phyloP scores from a whole-genome alignment of 257 asterid genomes.

The Solanum dulcamara region DNA sequence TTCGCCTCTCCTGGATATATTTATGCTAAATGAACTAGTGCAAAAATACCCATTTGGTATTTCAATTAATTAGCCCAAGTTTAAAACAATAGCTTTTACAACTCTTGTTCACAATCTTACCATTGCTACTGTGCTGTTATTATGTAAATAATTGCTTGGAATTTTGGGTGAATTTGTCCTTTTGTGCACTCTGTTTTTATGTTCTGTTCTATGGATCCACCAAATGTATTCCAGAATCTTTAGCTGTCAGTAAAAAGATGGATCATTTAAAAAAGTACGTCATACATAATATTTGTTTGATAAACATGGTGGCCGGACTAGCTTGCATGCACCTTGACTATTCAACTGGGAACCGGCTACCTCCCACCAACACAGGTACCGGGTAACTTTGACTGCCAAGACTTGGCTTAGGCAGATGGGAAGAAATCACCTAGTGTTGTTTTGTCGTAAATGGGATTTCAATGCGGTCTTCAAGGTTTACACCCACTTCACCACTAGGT shows the following conservation, averaged over 20 bases:
- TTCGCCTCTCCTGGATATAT: not conserved
- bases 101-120: not conserved
- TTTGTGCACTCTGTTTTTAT: not conserved
- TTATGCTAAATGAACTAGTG: not conserved
- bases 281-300: not conserved
- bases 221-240: not conserved
- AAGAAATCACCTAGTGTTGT: not conserved
- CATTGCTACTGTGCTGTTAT: not conserved
- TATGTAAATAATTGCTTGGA: not conserved
- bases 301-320: not conserved
- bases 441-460: not conserved
- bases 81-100: not conserved
- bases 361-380: not conserved
- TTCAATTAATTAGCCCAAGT: not conserved
- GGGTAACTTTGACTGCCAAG: not conserved
- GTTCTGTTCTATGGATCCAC: not conserved
- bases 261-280: not conserved
- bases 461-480: not conserved
- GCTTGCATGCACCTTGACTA: not conserved
- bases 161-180: not conserved
- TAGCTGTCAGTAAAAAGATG: not conserved
- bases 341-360: not conserved
- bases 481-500: not conserved
- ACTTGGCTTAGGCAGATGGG: not conserved
- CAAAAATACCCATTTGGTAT: not conserved